phyloP scores from a whole-genome alignment of 352 stramenopile species.

The Pythium brachiatum region DNA sequence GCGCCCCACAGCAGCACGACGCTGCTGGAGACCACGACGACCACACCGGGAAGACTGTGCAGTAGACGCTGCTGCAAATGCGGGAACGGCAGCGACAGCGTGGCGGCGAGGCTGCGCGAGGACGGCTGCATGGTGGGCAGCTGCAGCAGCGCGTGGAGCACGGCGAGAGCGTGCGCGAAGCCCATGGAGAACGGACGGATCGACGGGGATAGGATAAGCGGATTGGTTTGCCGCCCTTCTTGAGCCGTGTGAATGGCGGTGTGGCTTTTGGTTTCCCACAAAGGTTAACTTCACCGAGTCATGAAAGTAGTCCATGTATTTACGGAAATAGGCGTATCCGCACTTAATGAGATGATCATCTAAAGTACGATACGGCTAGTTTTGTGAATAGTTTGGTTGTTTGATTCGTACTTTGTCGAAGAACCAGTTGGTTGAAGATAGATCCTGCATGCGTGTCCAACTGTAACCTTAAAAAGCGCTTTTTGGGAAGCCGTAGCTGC shows the following conservation, averaged over 20 bases:
- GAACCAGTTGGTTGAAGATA: constrained; percentile 4
- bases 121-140: not conserved
- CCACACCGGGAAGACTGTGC: constrained; percentile 27
- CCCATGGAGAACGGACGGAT: constrained; percentile 18
- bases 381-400: not conserved
- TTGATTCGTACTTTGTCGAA: not conserved
- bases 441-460: not conserved
- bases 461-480: not conserved
- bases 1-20: constrained; percentile 9
- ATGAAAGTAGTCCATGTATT: constrained; percentile 4
- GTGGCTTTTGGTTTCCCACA: not conserved
- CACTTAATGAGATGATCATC: not conserved
- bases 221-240: constrained; percentile 1
- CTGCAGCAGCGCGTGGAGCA: constrained; percentile 29
- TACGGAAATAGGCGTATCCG: constrained; percentile 1
- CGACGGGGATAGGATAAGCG: not conserved
- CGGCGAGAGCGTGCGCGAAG: constrained; percentile 26
- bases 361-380: not conserved
- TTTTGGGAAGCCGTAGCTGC: not conserved
- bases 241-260: not conserved
- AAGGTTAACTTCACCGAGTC: not conserved
- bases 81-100: constrained; percentile 25
- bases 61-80: constrained; percentile 31
- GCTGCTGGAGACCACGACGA: constrained; percentile 14
- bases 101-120: constrained; percentile 11